phyloP scores from a whole-genome alignment of 225 moss, liverwort and hornwort species.

The Lunularia cruciata region DNA sequence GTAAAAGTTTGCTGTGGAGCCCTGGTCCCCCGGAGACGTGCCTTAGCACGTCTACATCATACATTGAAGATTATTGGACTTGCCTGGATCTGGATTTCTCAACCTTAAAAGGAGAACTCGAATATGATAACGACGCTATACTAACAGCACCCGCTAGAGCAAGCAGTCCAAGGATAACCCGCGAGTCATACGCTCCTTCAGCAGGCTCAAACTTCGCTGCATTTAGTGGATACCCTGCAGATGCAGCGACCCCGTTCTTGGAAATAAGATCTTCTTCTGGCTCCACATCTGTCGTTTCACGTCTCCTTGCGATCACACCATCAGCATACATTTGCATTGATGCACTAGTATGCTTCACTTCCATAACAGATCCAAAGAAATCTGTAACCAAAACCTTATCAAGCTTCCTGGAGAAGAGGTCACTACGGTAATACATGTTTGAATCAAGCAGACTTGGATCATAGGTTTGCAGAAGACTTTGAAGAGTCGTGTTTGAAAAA shows the following conservation, averaged over 20 bases:
- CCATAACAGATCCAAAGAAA: constrained; percentile 99
- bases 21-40: too few relatives aligned
- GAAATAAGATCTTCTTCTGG: background rate
- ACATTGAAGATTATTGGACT: too few relatives aligned
- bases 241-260: background rate
- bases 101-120: constrained; percentile 24
- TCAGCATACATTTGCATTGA: constrained; percentile 57
- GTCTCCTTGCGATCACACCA: too few relatives aligned
- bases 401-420: constrained; percentile 77
- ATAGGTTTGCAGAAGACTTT: constrained; percentile 79
- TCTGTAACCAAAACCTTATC: constrained; percentile 90
- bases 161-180: constrained; percentile 58
- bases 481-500: constrained; percentile 77
- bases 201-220: constrained; percentile 1
- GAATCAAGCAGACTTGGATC: constrained; percentile 80
- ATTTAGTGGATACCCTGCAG: background rate
- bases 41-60: too few relatives aligned
- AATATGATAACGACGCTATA: constrained; percentile 58
- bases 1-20: too few relatives aligned
- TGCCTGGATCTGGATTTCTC: background rate
- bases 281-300: too few relatives aligned
- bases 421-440: constrained; percentile 73
- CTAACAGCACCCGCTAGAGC: constrained; percentile 57
- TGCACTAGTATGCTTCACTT: constrained; percentile 77
- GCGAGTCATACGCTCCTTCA: constrained; percentile 30